phyloP scores from a whole-genome alignment of 176 grass and related monocot genomes.

The Eleusine coracana region DNA sequence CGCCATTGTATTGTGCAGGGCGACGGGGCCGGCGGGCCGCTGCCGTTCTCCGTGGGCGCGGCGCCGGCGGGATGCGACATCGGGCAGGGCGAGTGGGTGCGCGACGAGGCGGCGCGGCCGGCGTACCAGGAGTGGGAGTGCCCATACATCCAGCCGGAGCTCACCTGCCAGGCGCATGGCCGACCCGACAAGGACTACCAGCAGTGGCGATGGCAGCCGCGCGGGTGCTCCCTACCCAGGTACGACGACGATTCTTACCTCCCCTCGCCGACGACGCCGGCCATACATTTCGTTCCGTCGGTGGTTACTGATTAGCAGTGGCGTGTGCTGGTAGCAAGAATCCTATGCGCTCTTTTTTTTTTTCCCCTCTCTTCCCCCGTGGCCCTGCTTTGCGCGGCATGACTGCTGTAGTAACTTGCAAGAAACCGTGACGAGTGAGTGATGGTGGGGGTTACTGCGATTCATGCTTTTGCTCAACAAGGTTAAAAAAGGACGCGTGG shows the following conservation, averaged over 20 bases:
- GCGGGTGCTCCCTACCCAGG: constrained; percentile 81
- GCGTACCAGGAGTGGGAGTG: constrained; percentile 81
- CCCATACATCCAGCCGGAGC: constrained; percentile 83
- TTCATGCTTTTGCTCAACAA: neutral
- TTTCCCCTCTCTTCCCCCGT: neutral
- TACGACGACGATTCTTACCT: neutral
- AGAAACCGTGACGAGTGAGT: neutral
- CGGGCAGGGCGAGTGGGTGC: constrained; percentile 69
- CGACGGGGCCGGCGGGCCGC: constrained; percentile 5
- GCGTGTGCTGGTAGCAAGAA: constrained; percentile 22
- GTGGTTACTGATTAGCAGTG: neutral
- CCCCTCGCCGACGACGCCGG: neutral
- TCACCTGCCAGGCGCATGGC: constrained; percentile 86
- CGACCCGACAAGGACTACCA: constrained; percentile 76
- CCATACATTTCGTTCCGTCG: neutral
- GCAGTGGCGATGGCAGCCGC: constrained; percentile 82
- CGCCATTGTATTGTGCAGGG: constrained; percentile 20
- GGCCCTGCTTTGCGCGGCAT: constrained; percentile 6
- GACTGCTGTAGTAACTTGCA: neutral
- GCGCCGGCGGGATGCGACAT: constrained; percentile 59
- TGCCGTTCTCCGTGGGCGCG: constrained; percentile 64
- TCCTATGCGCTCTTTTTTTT: constrained; percentile 17
- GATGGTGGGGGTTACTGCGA: neutral
- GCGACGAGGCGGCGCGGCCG: constrained; percentile 70
- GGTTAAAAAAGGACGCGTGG: neutral